Conservation (phyloP, 768 basidiomycete species). For the Lactifluus subvellereus region DNA sequence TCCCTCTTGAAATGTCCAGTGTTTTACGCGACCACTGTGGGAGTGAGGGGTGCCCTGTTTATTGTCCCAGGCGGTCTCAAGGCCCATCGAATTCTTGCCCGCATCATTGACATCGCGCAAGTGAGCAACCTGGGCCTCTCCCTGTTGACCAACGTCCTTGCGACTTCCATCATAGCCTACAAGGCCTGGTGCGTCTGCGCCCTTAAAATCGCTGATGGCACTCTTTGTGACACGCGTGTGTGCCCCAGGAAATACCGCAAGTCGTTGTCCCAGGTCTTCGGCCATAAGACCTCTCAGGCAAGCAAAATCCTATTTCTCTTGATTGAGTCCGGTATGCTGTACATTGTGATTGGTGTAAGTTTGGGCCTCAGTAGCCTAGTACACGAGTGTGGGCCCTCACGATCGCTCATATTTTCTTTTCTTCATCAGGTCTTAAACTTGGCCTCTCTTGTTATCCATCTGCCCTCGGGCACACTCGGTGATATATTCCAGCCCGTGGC, state of each 20-base stretch:
- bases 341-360: conserved; percentile 9
- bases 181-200: conserved; percentile 2
- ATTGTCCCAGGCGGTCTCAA: not conserved
- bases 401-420: too few relatives aligned
- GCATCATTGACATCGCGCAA: conserved; percentile 1
- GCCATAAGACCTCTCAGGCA: not conserved
- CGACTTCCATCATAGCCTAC: not conserved
- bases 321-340: conserved; percentile 9
- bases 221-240: not conserved
- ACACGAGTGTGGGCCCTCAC: not conserved
- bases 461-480: not conserved
- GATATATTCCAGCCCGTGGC: not conserved
- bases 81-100: not conserved
- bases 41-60: not conserved
- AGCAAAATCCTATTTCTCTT: not conserved
- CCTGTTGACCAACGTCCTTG: conserved; percentile 4
- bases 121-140: not conserved
- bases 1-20: not conserved
- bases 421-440: not conserved
- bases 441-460: not conserved
- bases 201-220: not conserved
- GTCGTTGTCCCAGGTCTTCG: not conserved
- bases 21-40: not conserved
- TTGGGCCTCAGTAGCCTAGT: too few relatives aligned
- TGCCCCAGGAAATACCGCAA: not conserved